These are phyloP conservation scores for Dipteronia dyeriana DNA, from an alignment of 345 rosid species.

Conservation along the genomic window DNA sequence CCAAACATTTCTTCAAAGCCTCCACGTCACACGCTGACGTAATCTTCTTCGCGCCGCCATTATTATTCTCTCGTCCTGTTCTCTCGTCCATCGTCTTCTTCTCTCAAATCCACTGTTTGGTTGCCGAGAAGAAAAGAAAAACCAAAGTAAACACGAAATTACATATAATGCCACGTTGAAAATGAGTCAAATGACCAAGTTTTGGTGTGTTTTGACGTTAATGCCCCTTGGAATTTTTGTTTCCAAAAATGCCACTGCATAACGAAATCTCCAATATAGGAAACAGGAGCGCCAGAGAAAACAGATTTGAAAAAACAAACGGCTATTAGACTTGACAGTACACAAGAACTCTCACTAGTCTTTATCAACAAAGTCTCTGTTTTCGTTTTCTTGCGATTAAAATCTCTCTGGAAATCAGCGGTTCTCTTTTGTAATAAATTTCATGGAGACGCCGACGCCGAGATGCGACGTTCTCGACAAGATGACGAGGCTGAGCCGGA, in stretches of 20 bases:
- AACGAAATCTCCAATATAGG: not conserved
- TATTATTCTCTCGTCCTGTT: constrained; percentile 16
- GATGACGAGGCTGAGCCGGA: constrained; percentile 9
- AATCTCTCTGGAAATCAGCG: not conserved
- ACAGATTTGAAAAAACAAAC: constrained; percentile 24
- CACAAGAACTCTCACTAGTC: too few relatives aligned
- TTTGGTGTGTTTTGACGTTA: not conserved
- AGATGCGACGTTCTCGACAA: not conserved
- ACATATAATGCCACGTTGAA: not conserved
- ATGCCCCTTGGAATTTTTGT: constrained; percentile 4
- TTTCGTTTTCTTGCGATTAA: not conserved
- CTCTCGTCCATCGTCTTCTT: constrained; percentile 31
- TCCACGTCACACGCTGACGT: constrained; percentile 74
- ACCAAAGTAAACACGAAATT: too few relatives aligned
- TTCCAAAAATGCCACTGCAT: too few relatives aligned
- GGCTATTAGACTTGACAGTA: constrained; percentile 13
- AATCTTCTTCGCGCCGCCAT: constrained; percentile 43
- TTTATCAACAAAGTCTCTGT: not conserved
- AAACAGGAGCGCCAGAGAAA: constrained; percentile 20
- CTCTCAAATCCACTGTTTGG: not conserved
- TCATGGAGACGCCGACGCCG: constrained; percentile 23
- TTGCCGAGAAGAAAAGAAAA: not conserved
- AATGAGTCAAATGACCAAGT: too few relatives aligned
- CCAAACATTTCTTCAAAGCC: constrained; percentile 84
- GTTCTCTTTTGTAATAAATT: too few relatives aligned